phyloP scores from a whole-genome alignment of 139 green algal genomes.

The Trebouxia sp. region DNA sequence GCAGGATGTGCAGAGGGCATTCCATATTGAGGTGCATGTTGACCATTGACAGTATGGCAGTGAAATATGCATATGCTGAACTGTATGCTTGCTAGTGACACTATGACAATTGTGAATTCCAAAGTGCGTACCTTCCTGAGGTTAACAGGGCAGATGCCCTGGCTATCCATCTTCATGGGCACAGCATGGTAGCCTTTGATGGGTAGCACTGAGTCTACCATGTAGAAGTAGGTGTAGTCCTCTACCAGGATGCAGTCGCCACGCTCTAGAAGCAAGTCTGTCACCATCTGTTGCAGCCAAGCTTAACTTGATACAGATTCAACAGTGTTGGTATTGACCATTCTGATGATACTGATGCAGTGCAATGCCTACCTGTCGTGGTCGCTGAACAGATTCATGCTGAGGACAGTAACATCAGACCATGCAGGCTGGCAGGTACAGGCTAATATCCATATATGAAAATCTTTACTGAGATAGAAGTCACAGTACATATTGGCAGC shows the following conservation, averaged over 20 bases:
- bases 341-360: background rate
- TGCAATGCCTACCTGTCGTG: background rate
- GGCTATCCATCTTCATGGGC: conserved; percentile 53
- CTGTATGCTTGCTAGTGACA: too few species aligned
- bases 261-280: conserved; percentile 54
- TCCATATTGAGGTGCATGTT: too few species aligned
- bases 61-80: too few species aligned
- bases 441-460: too few species aligned
- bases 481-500: too few species aligned
- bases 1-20: too few species aligned
- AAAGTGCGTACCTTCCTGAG: conserved; percentile 44
- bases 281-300: conserved; percentile 39
- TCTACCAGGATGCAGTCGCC: conserved; percentile 65
- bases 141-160: conserved; percentile 57
- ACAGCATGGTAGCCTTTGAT: conserved; percentile 49
- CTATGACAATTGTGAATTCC: too few species aligned
- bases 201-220: conserved; percentile 63
- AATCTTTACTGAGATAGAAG: too few species aligned
- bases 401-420: background rate
- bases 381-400: background rate
- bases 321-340: background rate
- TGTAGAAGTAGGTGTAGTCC: conserved; percentile 73
- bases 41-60: too few species aligned
- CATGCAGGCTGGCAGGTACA: too few species aligned
- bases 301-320: background rate